Conservation (phyloP, 2,329 filamentous ascomycete species). For the Xylaria sp. region DNA sequence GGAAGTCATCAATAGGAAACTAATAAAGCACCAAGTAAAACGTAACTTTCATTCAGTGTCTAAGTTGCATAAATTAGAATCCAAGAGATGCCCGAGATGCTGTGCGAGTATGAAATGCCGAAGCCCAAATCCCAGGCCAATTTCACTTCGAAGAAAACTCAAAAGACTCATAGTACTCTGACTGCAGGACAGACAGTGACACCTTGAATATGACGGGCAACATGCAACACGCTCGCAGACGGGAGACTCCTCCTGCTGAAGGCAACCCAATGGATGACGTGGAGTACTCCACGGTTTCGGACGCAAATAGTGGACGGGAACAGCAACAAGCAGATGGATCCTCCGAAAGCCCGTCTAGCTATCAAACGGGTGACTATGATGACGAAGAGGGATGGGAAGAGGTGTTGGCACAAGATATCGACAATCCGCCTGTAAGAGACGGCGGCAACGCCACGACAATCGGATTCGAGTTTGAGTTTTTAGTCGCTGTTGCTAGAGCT, state of each 20-base stretch:
- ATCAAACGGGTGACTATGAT: neutral
- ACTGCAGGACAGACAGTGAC: neutral
- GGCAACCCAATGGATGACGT: neutral
- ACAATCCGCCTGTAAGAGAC: neutral
- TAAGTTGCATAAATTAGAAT: neutral
- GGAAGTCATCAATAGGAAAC: neutral
- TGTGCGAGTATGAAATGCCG: neutral
- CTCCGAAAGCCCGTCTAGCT: neutral
- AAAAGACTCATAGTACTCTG: neutral
- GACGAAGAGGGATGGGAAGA: neutral
- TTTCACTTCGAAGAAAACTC: neutral
- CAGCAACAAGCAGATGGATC: neutral
- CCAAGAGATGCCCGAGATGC: neutral
- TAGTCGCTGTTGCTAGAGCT: slow-evolving; percentile 18
- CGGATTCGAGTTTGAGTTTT: slow-evolving; percentile 41
- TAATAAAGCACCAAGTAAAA: slow-evolving; percentile 3
- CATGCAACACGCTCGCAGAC: neutral
- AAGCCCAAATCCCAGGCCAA: neutral
- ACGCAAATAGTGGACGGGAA: neutral
- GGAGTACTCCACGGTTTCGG: neutral
- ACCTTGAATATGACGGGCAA: neutral
- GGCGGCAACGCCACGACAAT: slow-evolving; percentile 33
- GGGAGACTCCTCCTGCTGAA: neutral
- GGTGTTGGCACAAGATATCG: neutral
- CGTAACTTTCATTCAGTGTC: neutral